A percentile compares a stretch with the other conserved stretches of the same genome.
Conservation (phyloP, 1,284 basidiomycete species). For the Irpex sp. region DNA sequence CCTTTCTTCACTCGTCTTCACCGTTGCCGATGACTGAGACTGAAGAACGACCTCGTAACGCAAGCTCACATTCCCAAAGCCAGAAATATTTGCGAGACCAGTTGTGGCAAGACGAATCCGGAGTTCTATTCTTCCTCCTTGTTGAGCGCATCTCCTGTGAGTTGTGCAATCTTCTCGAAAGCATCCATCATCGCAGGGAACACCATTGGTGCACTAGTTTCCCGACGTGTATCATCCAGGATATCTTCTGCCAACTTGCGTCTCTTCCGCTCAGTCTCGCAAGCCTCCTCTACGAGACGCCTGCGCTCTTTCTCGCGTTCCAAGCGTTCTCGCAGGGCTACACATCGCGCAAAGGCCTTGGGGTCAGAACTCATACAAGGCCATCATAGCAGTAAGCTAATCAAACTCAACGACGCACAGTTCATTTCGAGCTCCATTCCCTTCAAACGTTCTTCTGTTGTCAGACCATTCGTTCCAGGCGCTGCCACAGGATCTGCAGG, state of each 20-base stretch:
- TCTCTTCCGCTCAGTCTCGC: constrained; percentile 31
- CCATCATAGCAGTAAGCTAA: neutral
- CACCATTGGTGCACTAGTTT: constrained; percentile 42
- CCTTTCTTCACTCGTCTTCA: neutral
- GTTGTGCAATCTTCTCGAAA: constrained; percentile 32
- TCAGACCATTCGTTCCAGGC: neutral
- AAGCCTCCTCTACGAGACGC: constrained; percentile 21
- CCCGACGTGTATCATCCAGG: constrained; percentile 36
- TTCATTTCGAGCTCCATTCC: constrained; percentile 7
- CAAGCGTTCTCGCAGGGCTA: constrained; percentile 13
- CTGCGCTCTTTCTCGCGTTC: constrained; percentile 15
- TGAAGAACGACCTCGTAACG: neutral
- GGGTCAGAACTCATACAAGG: neutral
- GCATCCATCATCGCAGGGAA: constrained; percentile 45
- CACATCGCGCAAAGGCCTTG: neutral
- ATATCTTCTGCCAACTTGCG: constrained; percentile 31
- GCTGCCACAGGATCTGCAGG: neutral
- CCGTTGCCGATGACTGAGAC: neutral
- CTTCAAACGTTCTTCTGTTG: constrained; percentile 8
- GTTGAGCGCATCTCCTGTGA: constrained; percentile 21
- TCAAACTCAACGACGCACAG: constrained; percentile 5
- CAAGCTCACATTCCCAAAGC: neutral
- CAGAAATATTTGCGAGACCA: neutral
- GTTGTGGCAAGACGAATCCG: neutral
- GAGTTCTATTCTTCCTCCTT: neutral